A percentile compares a stretch with the other conserved stretches of the same genome.
These are phyloP conservation scores for Moricandia arvensis DNA, from an alignment of 345 rosid species.

Conservation along the genomic window DNA sequence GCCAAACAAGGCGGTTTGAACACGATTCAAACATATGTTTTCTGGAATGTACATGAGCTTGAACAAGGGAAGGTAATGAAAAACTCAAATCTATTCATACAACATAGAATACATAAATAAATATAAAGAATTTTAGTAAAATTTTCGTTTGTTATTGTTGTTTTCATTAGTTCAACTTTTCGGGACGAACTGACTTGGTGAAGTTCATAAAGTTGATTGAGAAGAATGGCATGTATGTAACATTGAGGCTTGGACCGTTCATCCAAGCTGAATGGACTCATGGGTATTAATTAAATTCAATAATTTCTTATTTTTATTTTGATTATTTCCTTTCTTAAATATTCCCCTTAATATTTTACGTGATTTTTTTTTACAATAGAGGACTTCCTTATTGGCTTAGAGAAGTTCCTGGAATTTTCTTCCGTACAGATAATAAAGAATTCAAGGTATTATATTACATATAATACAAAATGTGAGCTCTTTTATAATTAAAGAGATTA, in stretches of 20 bases:
- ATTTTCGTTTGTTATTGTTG: neutral
- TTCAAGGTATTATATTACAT: conserved; percentile 62
- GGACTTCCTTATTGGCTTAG: conserved; percentile 94
- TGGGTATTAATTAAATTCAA: conserved; percentile 47
- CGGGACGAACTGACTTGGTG: conserved; percentile 69
- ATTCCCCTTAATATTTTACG: neutral
- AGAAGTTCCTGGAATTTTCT: conserved; percentile 63
- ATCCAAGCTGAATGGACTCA: conserved; percentile 98
- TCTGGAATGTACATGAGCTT: conserved; percentile 71
- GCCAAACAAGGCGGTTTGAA: conserved; percentile 61
- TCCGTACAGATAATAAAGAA: conserved; percentile 69
- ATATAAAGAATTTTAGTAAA: neutral
- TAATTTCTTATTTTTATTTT: neutral
- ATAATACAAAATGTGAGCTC: neutral
- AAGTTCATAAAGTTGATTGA: conserved; percentile 62
- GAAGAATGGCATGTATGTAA: conserved; percentile 61
- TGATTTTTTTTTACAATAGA: conserved; percentile 36
- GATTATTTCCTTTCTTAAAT: neutral
- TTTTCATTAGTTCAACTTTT: conserved; percentile 54
- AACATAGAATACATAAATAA: neutral
- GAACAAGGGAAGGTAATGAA: conserved; percentile 33
- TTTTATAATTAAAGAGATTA: neutral
- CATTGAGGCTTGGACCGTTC: conserved; percentile 83
- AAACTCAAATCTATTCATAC: neutral
- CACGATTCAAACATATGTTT: conserved; percentile 66